Percentiles rank a stretch among this genome's conserved stretches.
Conservation (phyloP, 1,284 basidiomycete genomes). For the Hymenochaete sp. region DNA sequence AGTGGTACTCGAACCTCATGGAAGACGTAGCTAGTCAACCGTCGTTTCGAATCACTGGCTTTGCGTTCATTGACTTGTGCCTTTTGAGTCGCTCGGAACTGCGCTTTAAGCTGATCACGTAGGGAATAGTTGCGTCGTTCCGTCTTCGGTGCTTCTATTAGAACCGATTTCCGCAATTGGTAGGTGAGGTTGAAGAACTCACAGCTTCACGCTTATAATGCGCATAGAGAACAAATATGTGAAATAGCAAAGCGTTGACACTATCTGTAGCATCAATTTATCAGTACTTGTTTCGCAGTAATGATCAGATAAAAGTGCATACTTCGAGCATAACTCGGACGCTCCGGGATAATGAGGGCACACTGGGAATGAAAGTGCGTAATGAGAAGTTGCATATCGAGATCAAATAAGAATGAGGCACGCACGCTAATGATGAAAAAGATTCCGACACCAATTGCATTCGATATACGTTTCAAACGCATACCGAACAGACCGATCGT, state of each 20-base stretch:
- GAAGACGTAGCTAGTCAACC: constrained; percentile 76
- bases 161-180: constrained; percentile 4
- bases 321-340: constrained; percentile 10
- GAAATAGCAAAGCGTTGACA: constrained; percentile 13
- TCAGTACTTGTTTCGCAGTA: not conserved
- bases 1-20: constrained; percentile 84
- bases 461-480: constrained; percentile 22
- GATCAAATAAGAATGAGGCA: not conserved
- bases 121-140: constrained; percentile 24
- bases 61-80: constrained; percentile 80
- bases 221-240: constrained; percentile 28
- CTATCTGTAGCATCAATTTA: constrained; percentile 2
- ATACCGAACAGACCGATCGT: constrained; percentile 24
- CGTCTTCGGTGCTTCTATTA: not conserved
- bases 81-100: constrained; percentile 71
- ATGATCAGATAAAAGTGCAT: not conserved
- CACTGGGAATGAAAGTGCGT: constrained; percentile 1
- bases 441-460: constrained; percentile 15
- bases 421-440: constrained; percentile 19
- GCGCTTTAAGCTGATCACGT: constrained; percentile 67
- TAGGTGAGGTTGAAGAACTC: constrained; percentile 6
- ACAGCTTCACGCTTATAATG: constrained; percentile 29
- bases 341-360: constrained; percentile 9
- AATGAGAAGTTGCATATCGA: not conserved
- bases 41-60: constrained; percentile 71